Evolutionary conservation across 1,284 basidiomycete species (phyloP), one percentile per base, ranked within the genome.

Genomic region (Ganoderma lingzhi): DNA sequence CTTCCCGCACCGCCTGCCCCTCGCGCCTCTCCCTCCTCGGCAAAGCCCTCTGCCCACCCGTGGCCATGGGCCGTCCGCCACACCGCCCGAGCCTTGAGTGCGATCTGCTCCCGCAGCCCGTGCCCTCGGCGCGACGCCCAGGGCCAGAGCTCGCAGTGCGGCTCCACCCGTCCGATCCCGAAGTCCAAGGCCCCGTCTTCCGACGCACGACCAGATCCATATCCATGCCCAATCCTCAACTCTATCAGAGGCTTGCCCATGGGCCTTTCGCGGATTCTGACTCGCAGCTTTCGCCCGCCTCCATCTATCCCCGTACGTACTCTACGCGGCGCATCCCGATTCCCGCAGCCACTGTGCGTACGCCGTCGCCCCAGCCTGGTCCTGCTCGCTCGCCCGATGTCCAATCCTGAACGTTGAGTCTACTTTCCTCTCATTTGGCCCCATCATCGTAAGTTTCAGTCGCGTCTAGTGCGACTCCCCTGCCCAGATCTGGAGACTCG

Each of bases 1-100:
- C 56, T 37, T 59, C 56, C 56, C 56, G 56, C 56, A 59, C 56
- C 56, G 56, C 56, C 53, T 56, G 30, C 53, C 6, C 55, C 55
- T 35, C 17, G 55, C 55, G 32, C 32, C 53, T 28, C n/a, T n/a
- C 32, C 35, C 19, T 37, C 35, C 8, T 39, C 32, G 56, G 35
- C 56, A 37, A n/a, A 37, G 56, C 56, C 56, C 56, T 59, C 35
- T 59, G 56, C 56, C 56, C 56, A 58, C 17, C 23, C 23, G 23
- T 23, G 23, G 23, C 23, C 23, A 35, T 35, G 35, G 35, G 35
- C 56, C 56, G 35, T 39, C 56, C 14, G 53, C 51, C 51, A 30
- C 51, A 30, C 55, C 28, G 30, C 19, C 44, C n/a, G 19, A 48
- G n/a, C n/a, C 39, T 30, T 30, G 55, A 56, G 48, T 32, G 53